These are phyloP conservation scores for Adansonia gregorii DNA, from an alignment of 441 rosid genomes.

Conservation along the genomic window DNA sequence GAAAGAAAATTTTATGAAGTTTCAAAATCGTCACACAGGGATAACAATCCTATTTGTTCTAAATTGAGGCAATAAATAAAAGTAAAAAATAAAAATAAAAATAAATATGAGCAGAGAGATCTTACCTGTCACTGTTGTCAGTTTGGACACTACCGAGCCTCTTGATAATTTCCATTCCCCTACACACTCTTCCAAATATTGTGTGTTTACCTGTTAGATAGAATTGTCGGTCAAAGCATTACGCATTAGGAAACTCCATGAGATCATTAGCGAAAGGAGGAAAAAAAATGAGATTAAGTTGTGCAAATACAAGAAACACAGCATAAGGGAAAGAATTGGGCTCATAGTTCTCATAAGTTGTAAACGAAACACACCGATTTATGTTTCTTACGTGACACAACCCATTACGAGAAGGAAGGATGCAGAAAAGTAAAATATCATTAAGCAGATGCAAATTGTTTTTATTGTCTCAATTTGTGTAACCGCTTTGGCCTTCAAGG, in stretches of 20 bases:
- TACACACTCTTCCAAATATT: constrained; percentile 90
- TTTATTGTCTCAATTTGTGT: neutral
- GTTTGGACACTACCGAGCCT: constrained; percentile 98
- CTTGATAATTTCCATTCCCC: constrained; percentile 93
- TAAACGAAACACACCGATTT: neutral
- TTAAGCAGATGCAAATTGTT: neutral
- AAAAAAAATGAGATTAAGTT: neutral
- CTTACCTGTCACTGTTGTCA: constrained; percentile 84
- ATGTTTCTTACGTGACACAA: constrained; percentile 6
- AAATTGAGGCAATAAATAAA: neutral
- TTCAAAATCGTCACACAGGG: neutral
- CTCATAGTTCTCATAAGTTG: constrained; percentile 1
- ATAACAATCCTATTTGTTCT: neutral
- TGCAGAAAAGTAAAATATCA: neutral
- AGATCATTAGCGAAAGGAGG: constrained; percentile 13
- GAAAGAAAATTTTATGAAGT: neutral
- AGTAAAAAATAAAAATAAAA: too few relatives aligned
- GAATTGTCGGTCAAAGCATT: constrained; percentile 1
- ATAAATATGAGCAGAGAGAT: neutral
- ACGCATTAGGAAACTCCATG: neutral
- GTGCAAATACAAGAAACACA: neutral
- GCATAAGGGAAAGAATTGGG: neutral
- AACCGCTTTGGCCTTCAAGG: neutral
- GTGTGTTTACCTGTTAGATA: constrained; percentile 81
- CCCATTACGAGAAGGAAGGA: neutral